phyloP scores from a whole-genome alignment of 768 basidiomycete species.

The Roridomyces roridus region DNA sequence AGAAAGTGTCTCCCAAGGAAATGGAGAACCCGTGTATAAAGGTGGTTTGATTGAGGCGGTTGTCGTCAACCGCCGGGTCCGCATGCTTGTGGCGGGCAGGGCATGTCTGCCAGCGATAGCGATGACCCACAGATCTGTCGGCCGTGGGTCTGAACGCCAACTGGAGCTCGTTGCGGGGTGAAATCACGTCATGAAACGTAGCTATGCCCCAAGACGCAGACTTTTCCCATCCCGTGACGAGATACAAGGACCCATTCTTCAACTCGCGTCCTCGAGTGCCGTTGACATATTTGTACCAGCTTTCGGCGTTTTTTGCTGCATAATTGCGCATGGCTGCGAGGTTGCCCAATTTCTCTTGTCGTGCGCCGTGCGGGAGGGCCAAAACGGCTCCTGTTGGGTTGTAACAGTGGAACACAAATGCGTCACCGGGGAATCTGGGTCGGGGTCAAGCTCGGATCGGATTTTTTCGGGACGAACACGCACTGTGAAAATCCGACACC shows the following conservation, averaged over 20 bases:
- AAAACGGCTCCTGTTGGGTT: conserved; percentile 17
- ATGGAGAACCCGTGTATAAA: no score
- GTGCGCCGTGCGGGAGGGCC: conserved; percentile 18
- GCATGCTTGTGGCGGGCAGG: no score
- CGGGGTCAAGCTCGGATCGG: no score
- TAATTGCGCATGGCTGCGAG: conserved; percentile 5
- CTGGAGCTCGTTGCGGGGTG: background rate
- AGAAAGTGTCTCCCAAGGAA: no score
- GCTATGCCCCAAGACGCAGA: conserved; percentile 22
- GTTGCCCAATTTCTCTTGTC: conserved; percentile 6
- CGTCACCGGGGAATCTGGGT: background rate
- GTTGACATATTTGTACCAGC: conserved; percentile 22
- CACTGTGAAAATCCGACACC: no score
- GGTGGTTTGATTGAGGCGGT: no score
- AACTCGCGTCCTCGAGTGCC: background rate
- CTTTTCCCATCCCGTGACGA: conserved; percentile 28
- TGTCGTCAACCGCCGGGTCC: no score
- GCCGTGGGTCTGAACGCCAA: background rate
- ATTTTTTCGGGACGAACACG: no score
- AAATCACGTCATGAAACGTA: conserved; percentile 8
- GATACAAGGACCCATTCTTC: conserved; percentile 19
- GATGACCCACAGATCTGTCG: no score
- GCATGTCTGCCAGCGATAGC: no score
- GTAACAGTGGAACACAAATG: background rate
- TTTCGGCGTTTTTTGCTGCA: conserved; percentile 20